phyloP scores from a whole-genome alignment of 1,139 yeast genomes.

The Pichia sp. region DNA sequence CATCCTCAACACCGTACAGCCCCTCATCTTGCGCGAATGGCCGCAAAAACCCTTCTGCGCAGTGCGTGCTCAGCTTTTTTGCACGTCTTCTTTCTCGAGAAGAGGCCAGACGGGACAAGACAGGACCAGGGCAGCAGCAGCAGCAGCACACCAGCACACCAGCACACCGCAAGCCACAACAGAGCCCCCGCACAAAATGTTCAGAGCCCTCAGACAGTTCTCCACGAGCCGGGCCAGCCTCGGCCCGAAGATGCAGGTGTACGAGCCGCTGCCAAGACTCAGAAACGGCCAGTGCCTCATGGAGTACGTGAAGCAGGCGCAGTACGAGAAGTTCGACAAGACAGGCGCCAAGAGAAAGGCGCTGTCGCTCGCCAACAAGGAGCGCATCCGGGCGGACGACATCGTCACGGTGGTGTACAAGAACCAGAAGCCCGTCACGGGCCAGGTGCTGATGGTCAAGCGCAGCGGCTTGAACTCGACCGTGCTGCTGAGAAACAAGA shows the following conservation, averaged over 20 bases:
- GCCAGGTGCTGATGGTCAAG: conserved; percentile 72
- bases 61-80: no score
- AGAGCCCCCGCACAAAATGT: not conserved
- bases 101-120: no score
- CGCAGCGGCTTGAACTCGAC: conserved; percentile 68
- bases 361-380: conserved; percentile 46
- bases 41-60: no score
- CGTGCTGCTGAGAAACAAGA: conserved; percentile 71
- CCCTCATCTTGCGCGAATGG: no score
- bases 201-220: conserved; percentile 5
- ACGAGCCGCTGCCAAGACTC: conserved; percentile 49
- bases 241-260: conserved; percentile 36
- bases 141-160: no score
- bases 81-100: no score
- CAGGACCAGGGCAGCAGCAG: no score
- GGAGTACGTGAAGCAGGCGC: conserved; percentile 45
- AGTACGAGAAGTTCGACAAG: conserved; percentile 61
- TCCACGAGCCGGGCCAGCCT: conserved; percentile 1
- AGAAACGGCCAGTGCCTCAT: conserved; percentile 50
- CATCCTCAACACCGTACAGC: no score
- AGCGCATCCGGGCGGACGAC: conserved; percentile 70
- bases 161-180: no score
- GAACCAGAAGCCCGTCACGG: conserved; percentile 63
- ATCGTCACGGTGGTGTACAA: conserved; percentile 69
- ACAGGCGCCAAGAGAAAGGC: conserved; percentile 67